Base-by-base conservation (phyloP, 2,329 filamentous ascomycete genomes). In the Sporothrix globosa region DNA sequence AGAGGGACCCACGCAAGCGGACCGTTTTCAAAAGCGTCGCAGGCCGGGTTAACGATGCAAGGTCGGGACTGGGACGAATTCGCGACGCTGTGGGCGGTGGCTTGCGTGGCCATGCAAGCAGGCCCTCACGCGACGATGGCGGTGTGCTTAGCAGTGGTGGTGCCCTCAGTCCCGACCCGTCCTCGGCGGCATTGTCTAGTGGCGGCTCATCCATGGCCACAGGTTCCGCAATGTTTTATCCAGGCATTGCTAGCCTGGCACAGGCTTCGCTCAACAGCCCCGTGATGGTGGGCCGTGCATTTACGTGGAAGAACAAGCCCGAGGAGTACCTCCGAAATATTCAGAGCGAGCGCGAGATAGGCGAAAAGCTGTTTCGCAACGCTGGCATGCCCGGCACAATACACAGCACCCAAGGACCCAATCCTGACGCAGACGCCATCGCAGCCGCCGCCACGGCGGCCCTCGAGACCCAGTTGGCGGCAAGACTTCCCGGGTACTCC, bases 41-140 rank as follows among this genome's bases (percentile, higher is more conserved):
- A 2, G 92, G 88, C 5, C 91, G 91, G 74, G 91, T 92, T 77
- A 91, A 87, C 73, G 93, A 96, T 79, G 92, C 93, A 60, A 89
- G 91, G 61, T 93, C 91, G 70, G 93, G 93, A 0, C 85, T 97
- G 70, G 92, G 91, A 1, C 89, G 92, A 48, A 93, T 97, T 78
- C 94, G 94, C 77, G 93, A 95, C 77, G 92, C 90, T 2, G 91
- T 97, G 48, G 92, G 92, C 1, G 83, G 84, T 17, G 82, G 81
- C 14, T 67, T 84, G n/a, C 83, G 83, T 73, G 84, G 86, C 1
- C 87, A 90, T 72, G 75, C 77, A 61, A 83, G 79, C 73, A 84
- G 85, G 17, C 83, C 83, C n/a, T 88, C 87, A 4, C 86, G 82
- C 74, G 87, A 90, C 69, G 87, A 88, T n/a, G 79, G 79, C 46